Evolutionary conservation across 2,329 filamentous ascomycete genomes (phyloP).

Genomic region (Xylaria sp.): DNA sequence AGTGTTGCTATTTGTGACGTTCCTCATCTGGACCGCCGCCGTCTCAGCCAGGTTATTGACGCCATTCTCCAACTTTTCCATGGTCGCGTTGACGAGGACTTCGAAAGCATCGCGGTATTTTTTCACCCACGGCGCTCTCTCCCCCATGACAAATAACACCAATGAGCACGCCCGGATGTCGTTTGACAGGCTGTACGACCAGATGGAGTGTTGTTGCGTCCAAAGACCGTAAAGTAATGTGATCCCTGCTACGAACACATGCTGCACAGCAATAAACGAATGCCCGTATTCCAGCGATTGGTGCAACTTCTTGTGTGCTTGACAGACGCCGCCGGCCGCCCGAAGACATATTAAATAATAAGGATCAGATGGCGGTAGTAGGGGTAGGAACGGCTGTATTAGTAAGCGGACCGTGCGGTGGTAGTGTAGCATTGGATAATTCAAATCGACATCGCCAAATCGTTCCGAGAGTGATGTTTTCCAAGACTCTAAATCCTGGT

Average conservation of each 20-base stretch:
- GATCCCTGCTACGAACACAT: conserved; percentile 50
- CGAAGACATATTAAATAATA: conserved; percentile 51
- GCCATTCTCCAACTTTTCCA: conserved; percentile 51
- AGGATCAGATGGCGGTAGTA: conserved; percentile 51
- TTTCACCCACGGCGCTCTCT: conserved; percentile 54
- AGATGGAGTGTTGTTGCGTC: conserved; percentile 51
- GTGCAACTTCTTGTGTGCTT: conserved; percentile 50
- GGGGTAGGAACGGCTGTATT: conserved; percentile 56
- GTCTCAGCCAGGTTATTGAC: conserved; percentile 48
- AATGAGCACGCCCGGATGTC: conserved; percentile 56
- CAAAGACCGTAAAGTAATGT: conserved; percentile 48
- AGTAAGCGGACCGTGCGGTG: conserved; percentile 56
- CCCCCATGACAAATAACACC: conserved; percentile 56
- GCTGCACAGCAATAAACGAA: conserved; percentile 51
- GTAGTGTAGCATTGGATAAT: conserved; percentile 57
- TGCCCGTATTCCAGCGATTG: conserved; percentile 49
- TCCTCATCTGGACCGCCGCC: conserved; percentile 41
- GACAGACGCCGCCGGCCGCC: conserved; percentile 49
- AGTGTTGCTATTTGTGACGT: conserved; percentile 37
- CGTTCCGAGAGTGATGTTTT: conserved; percentile 45
- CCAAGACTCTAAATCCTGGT: conserved; percentile 54
- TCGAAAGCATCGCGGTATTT: conserved; percentile 56
- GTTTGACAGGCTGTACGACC: conserved; percentile 55
- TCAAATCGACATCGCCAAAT: conserved; percentile 47
- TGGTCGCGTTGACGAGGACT: conserved; percentile 51